Evolutionary conservation across 345 rosid genomes (phyloP), one percentile per base, ranked within the genome.

Genomic region (Moricandia arvensis): DNA sequence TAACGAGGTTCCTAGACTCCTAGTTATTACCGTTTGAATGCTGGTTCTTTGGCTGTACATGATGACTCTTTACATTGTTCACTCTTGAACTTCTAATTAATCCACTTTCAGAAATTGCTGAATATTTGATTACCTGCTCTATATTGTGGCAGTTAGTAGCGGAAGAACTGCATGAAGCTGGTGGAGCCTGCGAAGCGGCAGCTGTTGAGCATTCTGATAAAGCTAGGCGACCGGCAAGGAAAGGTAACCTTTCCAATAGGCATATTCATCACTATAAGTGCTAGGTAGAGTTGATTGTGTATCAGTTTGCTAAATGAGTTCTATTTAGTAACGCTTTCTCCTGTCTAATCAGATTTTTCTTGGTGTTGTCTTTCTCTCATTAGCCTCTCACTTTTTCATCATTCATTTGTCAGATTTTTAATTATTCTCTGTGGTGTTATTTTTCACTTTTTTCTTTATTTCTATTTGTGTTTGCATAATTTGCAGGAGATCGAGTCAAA

Each of bases 401-500:
- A 31, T 63, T 26, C 59, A 70, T 15, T 70, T 70, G 12, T 63
- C 35, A 71, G 45, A 58, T 4, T 71, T 7, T 33, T 71, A 35
- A 49, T 37, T 58, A 58, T 11, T 73, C 41, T 60, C 8, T 11
- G 34, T 79, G 61, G n/a, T 79, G 54, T 47, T 71, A 4, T 45
- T 16, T 72, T 77, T 34, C 35, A 33, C 11, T 29, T 29, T 17
- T 38, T 31, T 49, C 26, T n/a, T 66, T 31, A 37, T 60, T 29
- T 55, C 24, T 73, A 30, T 8, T 54, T 53, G 69, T 67, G 35
- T 11, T 26, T 34, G 16, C 31, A 47, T 55, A 16, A 11, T 74
- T 68, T 72, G 55, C 80, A 94, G 98, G 99, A 79, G 97, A 95
- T 82, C 94, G 89, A 31, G 96, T 95, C 72, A 95, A 89, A 76